Percentiles rank a stretch among this genome's conserved stretches.
Conservation (phyloP, 78 protist species). For the Pirum gemmata region DNA sequence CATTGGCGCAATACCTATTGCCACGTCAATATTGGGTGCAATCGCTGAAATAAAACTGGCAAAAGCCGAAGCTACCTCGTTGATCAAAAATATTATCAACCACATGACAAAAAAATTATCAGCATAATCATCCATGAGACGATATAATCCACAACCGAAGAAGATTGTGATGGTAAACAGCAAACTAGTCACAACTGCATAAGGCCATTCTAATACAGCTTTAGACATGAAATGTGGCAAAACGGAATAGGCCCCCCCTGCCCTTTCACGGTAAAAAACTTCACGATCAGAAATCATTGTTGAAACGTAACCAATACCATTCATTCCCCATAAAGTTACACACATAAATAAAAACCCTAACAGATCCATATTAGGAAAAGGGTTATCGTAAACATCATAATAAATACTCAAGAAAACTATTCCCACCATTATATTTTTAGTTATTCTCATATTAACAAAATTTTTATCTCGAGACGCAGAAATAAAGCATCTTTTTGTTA, state of each 20-base stretch:
- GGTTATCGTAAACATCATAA: not conserved
- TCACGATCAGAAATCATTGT: not conserved
- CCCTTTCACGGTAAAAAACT: not conserved
- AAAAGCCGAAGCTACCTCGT: not conserved
- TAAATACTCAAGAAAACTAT: too few species aligned
- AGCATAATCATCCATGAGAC: too few species aligned
- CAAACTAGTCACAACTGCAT: too few species aligned
- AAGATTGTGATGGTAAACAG: too few species aligned
- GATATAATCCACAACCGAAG: too few species aligned
- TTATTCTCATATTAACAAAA: not conserved
- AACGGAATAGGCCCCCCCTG: not conserved
- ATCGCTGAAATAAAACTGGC: not conserved
- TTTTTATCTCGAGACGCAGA: not conserved
- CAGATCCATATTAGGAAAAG: not conserved
- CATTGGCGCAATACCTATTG: not conserved
- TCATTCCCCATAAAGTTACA: not conserved
- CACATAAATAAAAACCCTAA: not conserved
- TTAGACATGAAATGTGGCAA: too few species aligned
- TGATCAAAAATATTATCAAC: not conserved
- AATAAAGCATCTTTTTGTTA: not conserved
- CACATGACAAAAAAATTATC: not conserved
- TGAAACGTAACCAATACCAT: not conserved
- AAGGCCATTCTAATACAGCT: too few species aligned
- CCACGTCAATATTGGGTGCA: not conserved
- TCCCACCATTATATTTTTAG: not conserved